Percentiles rank a stretch among this genome's conserved stretches.
phyloP scores from a whole-genome alignment of 805 yeast genomes.

The Candida montana region DNA sequence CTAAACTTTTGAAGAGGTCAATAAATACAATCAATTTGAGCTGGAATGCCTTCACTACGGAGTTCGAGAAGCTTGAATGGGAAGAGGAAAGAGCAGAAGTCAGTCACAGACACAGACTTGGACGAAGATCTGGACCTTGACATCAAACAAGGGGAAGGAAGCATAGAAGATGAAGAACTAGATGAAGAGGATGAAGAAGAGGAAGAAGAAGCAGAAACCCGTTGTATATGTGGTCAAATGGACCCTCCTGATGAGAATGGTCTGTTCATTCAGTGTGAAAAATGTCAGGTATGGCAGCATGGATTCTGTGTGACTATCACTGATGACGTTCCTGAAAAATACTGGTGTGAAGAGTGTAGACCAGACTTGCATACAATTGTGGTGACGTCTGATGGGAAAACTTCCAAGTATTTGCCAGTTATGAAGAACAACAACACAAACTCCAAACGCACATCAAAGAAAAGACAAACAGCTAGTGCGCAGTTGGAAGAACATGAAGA shows the following conservation, averaged over 20 bases:
- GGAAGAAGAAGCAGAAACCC: slow-evolving; percentile 39
- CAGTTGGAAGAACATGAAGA: slow-evolving; percentile 11
- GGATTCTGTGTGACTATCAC: slow-evolving; percentile 87
- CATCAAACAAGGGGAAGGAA: slow-evolving; percentile 4
- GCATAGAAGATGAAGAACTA: slow-evolving; percentile 15
- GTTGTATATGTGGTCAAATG: slow-evolving; percentile 39
- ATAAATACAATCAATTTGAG: neutral
- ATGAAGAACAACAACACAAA: slow-evolving; percentile 22
- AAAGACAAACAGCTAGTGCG: slow-evolving; percentile 9
- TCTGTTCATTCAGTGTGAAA: slow-evolving; percentile 78
- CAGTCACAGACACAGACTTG: slow-evolving; percentile 1
- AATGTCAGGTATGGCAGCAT: slow-evolving; percentile 96
- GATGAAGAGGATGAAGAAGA: slow-evolving; percentile 28
- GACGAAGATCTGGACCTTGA: slow-evolving; percentile 9
- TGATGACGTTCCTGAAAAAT: slow-evolving; percentile 76
- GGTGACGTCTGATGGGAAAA: slow-evolving; percentile 42
- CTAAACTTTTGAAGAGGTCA: too few relatives aligned
- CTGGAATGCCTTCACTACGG: slow-evolving; percentile 20
- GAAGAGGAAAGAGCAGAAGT: neutral
- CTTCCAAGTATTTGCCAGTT: slow-evolving; percentile 44
- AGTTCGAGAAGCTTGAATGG: slow-evolving; percentile 19
- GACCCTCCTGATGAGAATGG: slow-evolving; percentile 51
- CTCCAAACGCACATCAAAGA: slow-evolving; percentile 22
- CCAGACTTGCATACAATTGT: slow-evolving; percentile 72
- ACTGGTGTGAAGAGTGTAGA: slow-evolving; percentile 89